Base-by-base conservation (phyloP, 140 eudicot genomes). In the Anethum foeniculum region DNA sequence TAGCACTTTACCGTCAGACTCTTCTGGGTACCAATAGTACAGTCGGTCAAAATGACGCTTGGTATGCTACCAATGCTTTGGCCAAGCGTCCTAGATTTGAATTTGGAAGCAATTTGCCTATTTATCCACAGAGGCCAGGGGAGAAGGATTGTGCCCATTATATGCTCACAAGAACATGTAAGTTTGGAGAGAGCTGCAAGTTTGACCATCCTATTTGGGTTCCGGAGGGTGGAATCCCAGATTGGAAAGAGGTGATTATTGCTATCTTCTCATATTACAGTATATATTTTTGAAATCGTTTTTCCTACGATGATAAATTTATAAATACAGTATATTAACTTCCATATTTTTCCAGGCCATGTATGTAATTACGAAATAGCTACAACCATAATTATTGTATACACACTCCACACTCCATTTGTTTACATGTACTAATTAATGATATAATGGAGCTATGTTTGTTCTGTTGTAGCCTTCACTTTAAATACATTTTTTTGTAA, bases 161-260 rank as follows among this genome's bases (percentile, higher is more conserved):
- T 85, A 96, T 93, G 99, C 96, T 88, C 89, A 96, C 99, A 86
- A 89, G 99, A 93, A 96, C 97, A 84, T 96, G 99, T 90, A 96
- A 93, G 82, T 96, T 88, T 88, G 99, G 99, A 90, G 99, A 96
- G 73, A 82, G 83, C 98, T 96, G 99, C 99, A 96, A 77, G 88
- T 96, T 96, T 93, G 99, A 96, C 89, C 99, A 96, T 88, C 99
- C 99, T 83, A 82, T 93, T 90, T 93, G 98, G 99, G 99, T 96
- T 90, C 98, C 98, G 72, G 97, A 89, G 85, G 98, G 99, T 87
- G 99, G 99, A 84, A 93, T 96, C 84, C 96, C 98, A 77, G 96
- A 96, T 93, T 93, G 99, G 97, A 93, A 96, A 96, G 98, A 96
- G 99, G 99, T 96, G 99, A 96, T 83, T 81, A 81, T 83, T 87